Conservation (phyloP, 352 stramenopile species). For the Phytophthora macrochlamydospora region DNA sequence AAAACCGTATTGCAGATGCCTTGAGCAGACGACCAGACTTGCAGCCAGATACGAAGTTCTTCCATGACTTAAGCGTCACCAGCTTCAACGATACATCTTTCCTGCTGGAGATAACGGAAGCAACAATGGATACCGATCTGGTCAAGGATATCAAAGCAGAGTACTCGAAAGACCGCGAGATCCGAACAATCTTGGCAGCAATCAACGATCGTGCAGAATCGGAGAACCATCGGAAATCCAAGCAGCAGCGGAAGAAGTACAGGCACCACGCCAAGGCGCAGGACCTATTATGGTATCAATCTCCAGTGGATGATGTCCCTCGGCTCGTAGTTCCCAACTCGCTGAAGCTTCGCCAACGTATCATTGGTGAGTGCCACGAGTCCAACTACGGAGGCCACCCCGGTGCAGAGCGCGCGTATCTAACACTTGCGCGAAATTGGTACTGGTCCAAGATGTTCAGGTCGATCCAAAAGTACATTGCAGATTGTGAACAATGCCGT, state of each 20-base stretch:
- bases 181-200: too few species aligned
- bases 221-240: too few species aligned
- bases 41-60: conserved; percentile 2
- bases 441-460: conserved; percentile 2
- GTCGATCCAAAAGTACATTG: conserved; percentile 1
- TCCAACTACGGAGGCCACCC: background rate
- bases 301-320: background rate
- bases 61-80: background rate
- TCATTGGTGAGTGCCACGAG: background rate
- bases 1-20: background rate
- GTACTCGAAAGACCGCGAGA: too few species aligned
- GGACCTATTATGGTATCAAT: background rate
- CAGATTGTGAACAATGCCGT: background rate
- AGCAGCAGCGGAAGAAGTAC: too few species aligned
- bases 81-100: background rate
- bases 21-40: background rate
- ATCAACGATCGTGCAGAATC: too few species aligned
- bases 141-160: too few species aligned
- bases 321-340: conserved; percentile 3
- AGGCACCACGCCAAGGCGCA: background rate
- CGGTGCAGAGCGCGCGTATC: background rate
- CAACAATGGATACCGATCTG: too few species aligned
- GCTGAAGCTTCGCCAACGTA: background rate
- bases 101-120: too few species aligned
- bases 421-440: background rate